Conservation (phyloP, 306 rosid genomes). For the Quercus parvula region DNA sequence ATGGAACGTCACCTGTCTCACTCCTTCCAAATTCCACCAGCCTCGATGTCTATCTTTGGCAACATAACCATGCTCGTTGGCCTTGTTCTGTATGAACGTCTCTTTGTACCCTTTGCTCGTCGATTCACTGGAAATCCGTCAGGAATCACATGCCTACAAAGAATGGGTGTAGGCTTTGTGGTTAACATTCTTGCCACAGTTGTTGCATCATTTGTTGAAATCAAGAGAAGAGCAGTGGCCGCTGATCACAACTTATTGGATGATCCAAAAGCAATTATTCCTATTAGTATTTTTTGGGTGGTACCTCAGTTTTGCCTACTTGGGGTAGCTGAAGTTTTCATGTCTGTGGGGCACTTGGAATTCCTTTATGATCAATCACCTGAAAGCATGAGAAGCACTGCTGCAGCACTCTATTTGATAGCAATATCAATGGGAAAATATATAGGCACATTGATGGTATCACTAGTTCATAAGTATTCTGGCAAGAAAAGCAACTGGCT, state of each 20-base stretch:
- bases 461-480: too few species aligned
- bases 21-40: constrained; percentile 64
- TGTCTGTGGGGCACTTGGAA: too few species aligned
- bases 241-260: constrained; percentile 42
- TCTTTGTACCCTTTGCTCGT: constrained; percentile 53
- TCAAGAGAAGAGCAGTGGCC: constrained; percentile 56
- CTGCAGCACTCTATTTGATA: too few species aligned
- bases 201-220: constrained; percentile 51
- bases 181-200: constrained; percentile 54
- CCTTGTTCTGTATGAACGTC: constrained; percentile 62
- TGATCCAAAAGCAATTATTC: constrained; percentile 51
- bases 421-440: too few species aligned
- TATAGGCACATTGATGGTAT: too few species aligned
- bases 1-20: constrained; percentile 58
- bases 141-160: constrained; percentile 71
- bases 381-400: too few species aligned
- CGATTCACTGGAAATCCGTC: constrained; percentile 54
- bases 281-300: constrained; percentile 72
- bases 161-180: constrained; percentile 77
- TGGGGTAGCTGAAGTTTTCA: too few species aligned
- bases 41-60: constrained; percentile 57
- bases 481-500: too few species aligned
- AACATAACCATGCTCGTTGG: constrained; percentile 55
- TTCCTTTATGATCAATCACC: too few species aligned
- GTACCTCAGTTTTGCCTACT: constrained; percentile 47